Base-by-base conservation (phyloP, 768 basidiomycete species). In the Postia placenta region DNA sequence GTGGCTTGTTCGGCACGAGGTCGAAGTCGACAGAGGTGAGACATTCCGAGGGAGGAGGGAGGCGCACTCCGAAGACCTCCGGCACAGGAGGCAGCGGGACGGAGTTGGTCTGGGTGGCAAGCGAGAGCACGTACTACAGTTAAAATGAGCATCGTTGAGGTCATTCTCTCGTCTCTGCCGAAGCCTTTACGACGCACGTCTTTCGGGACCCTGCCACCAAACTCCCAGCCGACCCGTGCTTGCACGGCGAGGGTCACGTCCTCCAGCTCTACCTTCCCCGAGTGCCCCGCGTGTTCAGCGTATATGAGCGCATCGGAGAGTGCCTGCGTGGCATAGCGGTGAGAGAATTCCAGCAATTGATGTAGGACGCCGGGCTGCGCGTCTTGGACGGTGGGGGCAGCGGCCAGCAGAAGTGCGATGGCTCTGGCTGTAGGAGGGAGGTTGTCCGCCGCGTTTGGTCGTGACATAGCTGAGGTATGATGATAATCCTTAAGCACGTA, bases 171-270 rank as follows among this genome's bases (percentile, higher is more conserved):
- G 23, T 22, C 14, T 38, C 5, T 33, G 28, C 9, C 19, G 30
- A 15, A 22, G 48, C 2, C 22, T 24, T 4, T 20, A n/a, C 19
- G 22, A 65, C 71, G 24, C 49, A 92, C 90, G 80, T 92, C 90
- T 68, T 92, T 92, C 2, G 90, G 90, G 24, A 92, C 80, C 33
- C 89, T 76, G 5, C 91, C 90, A 20, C 89, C 90, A 63, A 91
- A 87, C 65, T 92, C 91, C 91, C 91, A 92, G 37, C 90, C 91
- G 3, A 92, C 91, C 49, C 90, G 81, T 5, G 89, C 88, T 64
- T 92, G 90, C 4, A 91, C 83, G 2, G 89, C 87, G 35, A 92
- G 73, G 3, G 79, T 76, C 41, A 88, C 71, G 65, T 92, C 90
- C 54, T 92, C 89, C 74, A 84, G 79, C 55, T 91, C 89, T 47